Conservation (phyloP, 768 basidiomycete species). For the Boletus huronensis region DNA sequence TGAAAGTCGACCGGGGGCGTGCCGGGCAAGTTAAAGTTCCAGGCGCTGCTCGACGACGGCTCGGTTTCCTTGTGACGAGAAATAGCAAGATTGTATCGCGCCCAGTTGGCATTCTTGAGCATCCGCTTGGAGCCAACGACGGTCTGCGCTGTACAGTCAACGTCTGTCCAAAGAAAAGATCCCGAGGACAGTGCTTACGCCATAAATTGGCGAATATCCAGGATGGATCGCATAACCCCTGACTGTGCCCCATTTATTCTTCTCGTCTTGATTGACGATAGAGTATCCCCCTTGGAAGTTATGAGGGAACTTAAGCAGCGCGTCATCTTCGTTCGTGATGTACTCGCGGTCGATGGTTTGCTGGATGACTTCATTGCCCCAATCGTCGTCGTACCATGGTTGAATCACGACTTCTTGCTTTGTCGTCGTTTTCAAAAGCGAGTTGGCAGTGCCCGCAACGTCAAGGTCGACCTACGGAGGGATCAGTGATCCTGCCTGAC, state of each 20-base stretch:
- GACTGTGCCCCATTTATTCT: conserved; percentile 54
- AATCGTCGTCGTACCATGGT: conserved; percentile 58
- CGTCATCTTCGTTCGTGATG: conserved; percentile 50
- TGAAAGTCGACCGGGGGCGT: conserved; percentile 54
- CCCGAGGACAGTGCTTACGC: conserved; percentile 28
- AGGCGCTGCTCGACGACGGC: conserved; percentile 52
- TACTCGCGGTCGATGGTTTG: conserved; percentile 47
- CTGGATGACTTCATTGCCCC: conserved; percentile 53
- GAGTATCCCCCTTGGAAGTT: conserved; percentile 59
- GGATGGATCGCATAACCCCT: conserved; percentile 63
- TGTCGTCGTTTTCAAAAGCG: conserved; percentile 49
- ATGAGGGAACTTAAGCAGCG: conserved; percentile 45
- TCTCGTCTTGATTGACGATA: conserved; percentile 50
- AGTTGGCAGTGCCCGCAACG: conserved; percentile 56
- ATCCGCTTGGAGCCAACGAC: conserved; percentile 58
- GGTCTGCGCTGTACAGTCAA: conserved; percentile 35
- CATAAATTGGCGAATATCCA: conserved; percentile 51
- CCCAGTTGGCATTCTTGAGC: conserved; percentile 63
- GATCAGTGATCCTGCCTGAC: neutral
- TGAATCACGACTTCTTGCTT: conserved; percentile 46
- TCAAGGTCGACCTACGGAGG: conserved; percentile 58
- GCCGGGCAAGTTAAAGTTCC: conserved; percentile 63
- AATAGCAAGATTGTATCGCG: conserved; percentile 58
- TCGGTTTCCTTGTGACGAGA: conserved; percentile 60
- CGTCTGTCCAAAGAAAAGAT: neutral